These are phyloP conservation scores for Leccinum sublutescens DNA, from an alignment of 768 basidiomycete genomes.

Conservation along the genomic window DNA sequence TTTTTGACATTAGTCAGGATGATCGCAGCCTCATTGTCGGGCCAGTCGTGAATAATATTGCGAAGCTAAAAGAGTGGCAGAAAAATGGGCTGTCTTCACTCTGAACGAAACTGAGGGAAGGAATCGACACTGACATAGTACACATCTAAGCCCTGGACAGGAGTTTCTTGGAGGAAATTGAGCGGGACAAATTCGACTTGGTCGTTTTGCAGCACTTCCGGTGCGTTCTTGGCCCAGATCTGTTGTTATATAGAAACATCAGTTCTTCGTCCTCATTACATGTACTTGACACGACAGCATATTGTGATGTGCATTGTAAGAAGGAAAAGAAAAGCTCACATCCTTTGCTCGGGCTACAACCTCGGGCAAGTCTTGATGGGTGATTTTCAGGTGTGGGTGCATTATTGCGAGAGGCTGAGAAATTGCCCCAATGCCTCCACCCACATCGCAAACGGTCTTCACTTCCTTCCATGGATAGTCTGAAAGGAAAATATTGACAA, in stretches of 20 bases:
- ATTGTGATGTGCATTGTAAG: not conserved
- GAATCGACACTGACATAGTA: not conserved
- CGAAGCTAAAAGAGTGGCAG: conserved; percentile 15
- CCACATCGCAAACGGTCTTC: not conserved
- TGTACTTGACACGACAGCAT: too few species aligned
- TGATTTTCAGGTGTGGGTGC: not conserved
- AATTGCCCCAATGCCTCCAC: not conserved
- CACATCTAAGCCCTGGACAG: not conserved
- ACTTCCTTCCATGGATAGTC: not conserved
- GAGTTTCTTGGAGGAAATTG: not conserved
- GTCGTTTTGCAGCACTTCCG: conserved; percentile 11
- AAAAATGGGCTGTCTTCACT: not conserved
- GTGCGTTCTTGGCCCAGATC: not conserved
- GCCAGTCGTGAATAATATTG: conserved; percentile 37
- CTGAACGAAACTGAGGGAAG: not conserved
- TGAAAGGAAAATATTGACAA: not conserved
- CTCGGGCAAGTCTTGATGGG: not conserved
- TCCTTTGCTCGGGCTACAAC: not conserved
- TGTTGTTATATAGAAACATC: not conserved
- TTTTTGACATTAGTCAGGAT: conserved; percentile 32
- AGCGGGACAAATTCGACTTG: not conserved
- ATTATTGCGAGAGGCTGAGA: not conserved
- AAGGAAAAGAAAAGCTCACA: not conserved
- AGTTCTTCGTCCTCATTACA: not conserved
- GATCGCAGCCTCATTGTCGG: conserved; percentile 29